phyloP scores from a whole-genome alignment of 495 filamentous ascomycete genomes.

The Aspergillus conjunctus region DNA sequence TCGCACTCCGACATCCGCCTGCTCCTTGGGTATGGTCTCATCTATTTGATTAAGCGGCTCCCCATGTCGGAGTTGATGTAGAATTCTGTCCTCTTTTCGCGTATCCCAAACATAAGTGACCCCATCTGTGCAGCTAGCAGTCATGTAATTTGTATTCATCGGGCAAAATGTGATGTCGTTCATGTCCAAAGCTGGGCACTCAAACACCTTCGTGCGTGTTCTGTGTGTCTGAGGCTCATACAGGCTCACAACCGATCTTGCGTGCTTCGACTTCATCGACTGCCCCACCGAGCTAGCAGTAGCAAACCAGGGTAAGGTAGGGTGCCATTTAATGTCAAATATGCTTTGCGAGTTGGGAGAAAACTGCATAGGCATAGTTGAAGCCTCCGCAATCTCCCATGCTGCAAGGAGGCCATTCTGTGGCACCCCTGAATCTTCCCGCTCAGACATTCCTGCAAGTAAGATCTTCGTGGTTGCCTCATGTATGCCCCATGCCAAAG shows the following conservation, averaged over 20 bases:
- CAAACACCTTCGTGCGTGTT: conserved; percentile 42
- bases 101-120: conserved; percentile 84
- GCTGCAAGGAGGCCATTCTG: conserved; percentile 69
- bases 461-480: conserved; percentile 57
- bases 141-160: conserved; percentile 59
- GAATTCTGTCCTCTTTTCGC: conserved; percentile 53
- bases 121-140: conserved; percentile 83
- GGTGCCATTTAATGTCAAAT: conserved; percentile 82
- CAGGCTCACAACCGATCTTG: conserved; percentile 53
- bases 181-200: conserved; percentile 82
- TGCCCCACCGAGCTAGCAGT: conserved; percentile 52
- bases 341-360: conserved; percentile 65
- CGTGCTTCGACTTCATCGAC: conserved; percentile 34
- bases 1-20: conserved; percentile 78
- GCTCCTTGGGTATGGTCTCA: conserved; percentile 58
- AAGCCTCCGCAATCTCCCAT: conserved; percentile 62
- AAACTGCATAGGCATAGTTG: conserved; percentile 46
- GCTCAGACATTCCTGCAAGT: conserved; percentile 76
- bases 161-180: conserved; percentile 71
- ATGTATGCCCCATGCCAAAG: conserved; percentile 69
- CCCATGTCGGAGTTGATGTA: conserved; percentile 73
- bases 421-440: conserved; percentile 50
- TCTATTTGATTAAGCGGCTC: conserved; percentile 63
- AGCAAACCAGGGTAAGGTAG: conserved; percentile 56
- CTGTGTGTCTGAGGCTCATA: conserved; percentile 46